Evolutionary conservation across 108 stramenopile genomes (phyloP).

Genomic region (Skeletonema potamos): DNA sequence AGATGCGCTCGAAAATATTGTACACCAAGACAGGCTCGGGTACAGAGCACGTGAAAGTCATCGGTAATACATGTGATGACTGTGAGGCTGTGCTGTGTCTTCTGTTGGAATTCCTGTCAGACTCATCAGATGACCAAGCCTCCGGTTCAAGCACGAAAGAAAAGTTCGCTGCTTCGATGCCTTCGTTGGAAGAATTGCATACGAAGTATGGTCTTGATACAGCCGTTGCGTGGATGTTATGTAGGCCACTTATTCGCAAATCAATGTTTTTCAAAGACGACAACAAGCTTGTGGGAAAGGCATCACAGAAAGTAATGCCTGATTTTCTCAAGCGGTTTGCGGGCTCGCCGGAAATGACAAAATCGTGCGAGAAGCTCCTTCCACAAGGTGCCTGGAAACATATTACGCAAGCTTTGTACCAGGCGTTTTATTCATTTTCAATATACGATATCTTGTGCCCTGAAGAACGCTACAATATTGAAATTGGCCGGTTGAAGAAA

Average conservation of each 20-base stretch:
- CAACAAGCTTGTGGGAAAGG: slow-evolving; percentile 25
- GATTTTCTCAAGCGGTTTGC: slow-evolving; percentile 30
- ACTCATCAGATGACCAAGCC: slow-evolving; percentile 35
- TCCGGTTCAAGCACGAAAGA: slow-evolving; percentile 35
- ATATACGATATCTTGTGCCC: slow-evolving; percentile 83
- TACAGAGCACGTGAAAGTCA: slow-evolving; percentile 72
- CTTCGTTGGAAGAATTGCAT: slow-evolving; percentile 55
- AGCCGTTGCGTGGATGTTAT: slow-evolving; percentile 71
- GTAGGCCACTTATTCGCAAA: slow-evolving; percentile 60
- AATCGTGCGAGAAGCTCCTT: slow-evolving; percentile 35
- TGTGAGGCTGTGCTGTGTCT: slow-evolving; percentile 72
- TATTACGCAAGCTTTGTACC: slow-evolving; percentile 62
- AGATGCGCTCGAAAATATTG: slow-evolving; percentile 61
- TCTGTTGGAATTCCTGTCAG: slow-evolving; percentile 78
- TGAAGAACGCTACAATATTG: slow-evolving; percentile 57
- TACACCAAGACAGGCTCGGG: slow-evolving; percentile 52
- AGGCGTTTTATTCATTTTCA: slow-evolving; percentile 65
- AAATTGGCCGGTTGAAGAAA: slow-evolving; percentile 67
- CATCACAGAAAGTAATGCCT: slow-evolving; percentile 16
- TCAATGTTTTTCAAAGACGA: slow-evolving; percentile 38
- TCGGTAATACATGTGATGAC: slow-evolving; percentile 79
- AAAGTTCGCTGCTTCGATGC: slow-evolving; percentile 61
- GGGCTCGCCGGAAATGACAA: slow-evolving; percentile 11
- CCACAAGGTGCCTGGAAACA: slow-evolving; percentile 51
- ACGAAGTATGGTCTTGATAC: slow-evolving; percentile 58